Base-by-base conservation (phyloP, 2,329 filamentous ascomycete species). In the Trichothecium roseum region DNA sequence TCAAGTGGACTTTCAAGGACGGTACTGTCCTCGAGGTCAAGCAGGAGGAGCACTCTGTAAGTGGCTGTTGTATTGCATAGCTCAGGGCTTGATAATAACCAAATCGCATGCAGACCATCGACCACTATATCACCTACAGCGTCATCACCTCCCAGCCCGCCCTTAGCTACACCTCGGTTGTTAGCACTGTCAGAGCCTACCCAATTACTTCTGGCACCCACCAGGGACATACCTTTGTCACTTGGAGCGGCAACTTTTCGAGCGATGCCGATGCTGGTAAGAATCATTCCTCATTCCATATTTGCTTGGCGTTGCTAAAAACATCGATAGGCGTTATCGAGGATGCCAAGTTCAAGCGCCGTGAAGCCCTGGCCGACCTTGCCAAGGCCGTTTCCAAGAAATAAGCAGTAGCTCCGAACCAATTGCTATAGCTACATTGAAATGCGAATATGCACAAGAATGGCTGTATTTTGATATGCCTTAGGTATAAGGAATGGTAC, bases 321-420 rank as follows among this genome's bases (percentile, higher is more conserved):
- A 3, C 8, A 7, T 24, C 13, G 40, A 35, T 39, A 81, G 78
- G 70, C 46, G 79, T 83, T 40, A 81, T 84, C 44, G 73, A 81
- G 56, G 80, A 84, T 52, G 80, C 78, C 49, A 81, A 80, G 63
- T 84, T 78, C 69, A 84, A 84, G 71, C 78, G 80, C 42, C 75
- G 75, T 35, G 80, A 84, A 53, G 79, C 78, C 34, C 66, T 84
- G 27, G 72, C 74, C 33, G 79, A 81, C 48, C 66, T 84, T 28
- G 76, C 72, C 39, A 67, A 68, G 48, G 65, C 58, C 22, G 69
- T 63, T 4, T 45, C 47, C 27, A 60, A 62, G 50, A 45, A 31
- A 28, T 37, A 27, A 37, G n/a, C n/a, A n/a, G n/a, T n/a, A n/a
- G n/a, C n/a, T n/a, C n/a, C n/a, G n/a, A n/a, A n/a, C n/a, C n/a